Evolutionary conservation across 2,329 filamentous ascomycete genomes (phyloP).

Genomic region (Esteya vermicola): DNA sequence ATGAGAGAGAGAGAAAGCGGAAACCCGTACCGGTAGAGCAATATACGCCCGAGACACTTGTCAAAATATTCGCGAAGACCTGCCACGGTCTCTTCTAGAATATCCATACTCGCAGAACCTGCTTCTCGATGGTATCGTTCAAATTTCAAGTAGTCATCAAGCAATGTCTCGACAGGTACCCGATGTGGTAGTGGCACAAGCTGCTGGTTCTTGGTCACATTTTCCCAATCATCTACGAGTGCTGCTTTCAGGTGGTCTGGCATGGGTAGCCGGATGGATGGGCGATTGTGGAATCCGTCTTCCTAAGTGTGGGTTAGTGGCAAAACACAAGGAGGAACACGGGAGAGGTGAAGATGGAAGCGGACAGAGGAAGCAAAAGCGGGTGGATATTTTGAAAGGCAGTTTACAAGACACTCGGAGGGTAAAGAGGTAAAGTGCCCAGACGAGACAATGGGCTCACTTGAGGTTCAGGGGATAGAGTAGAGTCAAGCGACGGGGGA

Average conservation of each 20-base stretch:
- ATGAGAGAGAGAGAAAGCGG: too few species aligned
- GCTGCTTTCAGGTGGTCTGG: slow-evolving; percentile 84
- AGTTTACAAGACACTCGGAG: neutral
- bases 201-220: slow-evolving; percentile 88
- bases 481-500: neutral
- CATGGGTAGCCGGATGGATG: slow-evolving; percentile 72
- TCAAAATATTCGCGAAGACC: slow-evolving; percentile 93
- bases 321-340: too few species aligned
- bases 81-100: slow-evolving; percentile 76
- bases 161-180: slow-evolving; percentile 60
- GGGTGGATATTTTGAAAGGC: neutral
- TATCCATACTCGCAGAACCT: slow-evolving; percentile 61
- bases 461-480: neutral
- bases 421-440: neutral
- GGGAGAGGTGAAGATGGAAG: neutral
- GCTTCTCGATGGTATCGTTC: slow-evolving; percentile 52
- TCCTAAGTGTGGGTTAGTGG: slow-evolving; percentile 46
- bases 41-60: slow-evolving; percentile 69
- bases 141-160: slow-evolving; percentile 65
- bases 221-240: slow-evolving; percentile 97
- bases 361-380: neutral
- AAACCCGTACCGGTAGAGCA: slow-evolving; percentile 64
- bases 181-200: slow-evolving; percentile 72
- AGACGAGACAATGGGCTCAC: neutral
- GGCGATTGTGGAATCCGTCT: slow-evolving; percentile 70